Base-by-base conservation (phyloP, 2,329 filamentous ascomycete genomes). In the Cordyceps sp. region DNA sequence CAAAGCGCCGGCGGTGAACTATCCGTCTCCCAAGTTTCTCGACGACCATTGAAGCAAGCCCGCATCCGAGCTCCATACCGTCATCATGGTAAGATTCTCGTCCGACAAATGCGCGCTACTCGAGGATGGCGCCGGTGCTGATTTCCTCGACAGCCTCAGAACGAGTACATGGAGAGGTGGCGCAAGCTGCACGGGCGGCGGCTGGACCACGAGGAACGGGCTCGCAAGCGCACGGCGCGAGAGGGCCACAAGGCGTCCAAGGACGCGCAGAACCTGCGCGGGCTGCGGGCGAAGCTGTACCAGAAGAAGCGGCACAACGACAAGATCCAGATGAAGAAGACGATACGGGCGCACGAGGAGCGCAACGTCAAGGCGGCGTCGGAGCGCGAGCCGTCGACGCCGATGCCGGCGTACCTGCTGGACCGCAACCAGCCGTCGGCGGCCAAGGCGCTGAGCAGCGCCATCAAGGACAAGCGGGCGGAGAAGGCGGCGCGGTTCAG, bases 281-380 rank as follows among this genome's bases (percentile, higher is more conserved):
- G 90, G 42, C 73, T 96, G 46, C 70, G 84, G 39, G 90, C 90
- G 45, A 98, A 98, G 68, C 65, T 93, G 48, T 78, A 90, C 63
- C 79, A 88, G 57, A 78, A 96, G 71, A 84, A 86, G 66, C 74
- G 90, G 18, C 82, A 85, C 63, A 80, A 86, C 55, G 86, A 98
- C 67, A 98, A 98, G 78, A 93, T 93, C 53, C 84, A 93, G 69
- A 86, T 93, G 79, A 80, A 79, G 59, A 93, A 93, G 69, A 66
- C 76, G 49, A 92, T 98, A 70, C 83, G 81, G 61, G 80, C 83
- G 28, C 83, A 93, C 64, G 90, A 98, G 61, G 83, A 94, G 66
- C 78, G 84, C 60, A 92, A 94, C 52, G 76, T 96, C 65, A 93
- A 96, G 62, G 82, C 80, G 8, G 76, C 78, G 34, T 75, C 80